Conservation (phyloP, 805 yeast genomes). For the Cyberlindnera euphorbiae region DNA sequence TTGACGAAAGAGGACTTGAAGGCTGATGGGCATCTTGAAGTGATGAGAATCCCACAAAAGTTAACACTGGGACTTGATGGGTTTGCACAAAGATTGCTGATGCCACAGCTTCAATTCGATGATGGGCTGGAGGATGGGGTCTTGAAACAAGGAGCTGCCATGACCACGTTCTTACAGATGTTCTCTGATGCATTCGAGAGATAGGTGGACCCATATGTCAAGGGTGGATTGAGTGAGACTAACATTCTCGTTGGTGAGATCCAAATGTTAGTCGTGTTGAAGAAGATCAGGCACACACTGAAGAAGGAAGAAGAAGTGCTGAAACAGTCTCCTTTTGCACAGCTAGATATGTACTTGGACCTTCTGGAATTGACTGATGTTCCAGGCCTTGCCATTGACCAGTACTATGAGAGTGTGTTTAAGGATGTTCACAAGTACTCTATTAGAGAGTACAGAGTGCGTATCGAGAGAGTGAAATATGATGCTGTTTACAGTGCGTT, state of each 20-base stretch:
- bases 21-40: slow-evolving; percentile 22
- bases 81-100: slow-evolving; percentile 19
- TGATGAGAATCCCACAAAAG: slow-evolving; percentile 35
- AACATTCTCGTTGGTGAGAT: slow-evolving; percentile 26
- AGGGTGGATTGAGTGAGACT: slow-evolving; percentile 23
- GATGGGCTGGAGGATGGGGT: slow-evolving; percentile 2
- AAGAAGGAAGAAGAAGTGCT: slow-evolving; percentile 5
- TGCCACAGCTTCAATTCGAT: slow-evolving; percentile 18
- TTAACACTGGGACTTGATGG: slow-evolving; percentile 30
- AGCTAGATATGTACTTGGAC: slow-evolving; percentile 29
- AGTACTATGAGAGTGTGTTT: slow-evolving; percentile 25
- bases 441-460: slow-evolving; percentile 17
- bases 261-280: slow-evolving; percentile 19
- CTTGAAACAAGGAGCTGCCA: slow-evolving; percentile 15
- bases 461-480: slow-evolving; percentile 18
- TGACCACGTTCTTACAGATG: slow-evolving; percentile 19
- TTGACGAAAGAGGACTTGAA: slow-evolving; percentile 4
- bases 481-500: slow-evolving; percentile 17
- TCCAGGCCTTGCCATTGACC: slow-evolving; percentile 20
- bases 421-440: slow-evolving; percentile 20
- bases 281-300: slow-evolving; percentile 11
- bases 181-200: slow-evolving; percentile 15
- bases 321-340: slow-evolving; percentile 21
- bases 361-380: slow-evolving; percentile 32
- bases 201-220: slow-evolving; percentile 21